Evolutionary conservation across 73 alveolate genomes (phyloP).

Genomic region (Paraurostyla sp.): DNA sequence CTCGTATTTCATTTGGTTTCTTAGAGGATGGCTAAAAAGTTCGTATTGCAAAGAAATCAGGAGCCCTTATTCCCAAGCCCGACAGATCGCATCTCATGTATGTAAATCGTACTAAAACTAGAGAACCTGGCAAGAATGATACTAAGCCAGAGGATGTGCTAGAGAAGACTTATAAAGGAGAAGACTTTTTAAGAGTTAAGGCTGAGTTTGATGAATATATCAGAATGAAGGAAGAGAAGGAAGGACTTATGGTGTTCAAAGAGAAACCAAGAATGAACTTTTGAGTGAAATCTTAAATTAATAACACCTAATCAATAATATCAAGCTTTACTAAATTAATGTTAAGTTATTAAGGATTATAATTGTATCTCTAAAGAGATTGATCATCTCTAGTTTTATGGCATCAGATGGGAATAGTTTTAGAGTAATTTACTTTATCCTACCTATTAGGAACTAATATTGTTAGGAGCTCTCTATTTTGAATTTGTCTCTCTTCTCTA

Average conservation of each 20-base stretch:
- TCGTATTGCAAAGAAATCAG: conserved; percentile 84
- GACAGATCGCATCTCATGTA: conserved; percentile 74
- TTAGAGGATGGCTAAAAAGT: conserved; percentile 84
- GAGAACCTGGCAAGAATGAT: conserved; percentile 79
- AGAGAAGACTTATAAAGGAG: conserved; percentile 88
- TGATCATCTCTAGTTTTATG: no score
- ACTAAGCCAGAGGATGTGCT: conserved; percentile 85
- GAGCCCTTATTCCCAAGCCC: conserved; percentile 87
- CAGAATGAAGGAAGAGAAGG: conserved; percentile 82
- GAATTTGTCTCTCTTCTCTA: no score
- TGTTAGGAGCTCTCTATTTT: no score
- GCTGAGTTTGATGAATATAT: conserved; percentile 85
- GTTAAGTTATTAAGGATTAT: no score
- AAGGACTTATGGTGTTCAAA: conserved; percentile 73
- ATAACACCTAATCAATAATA: no score
- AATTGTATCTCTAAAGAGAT: no score
- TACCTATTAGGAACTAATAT: no score
- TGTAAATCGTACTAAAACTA: conserved; percentile 77
- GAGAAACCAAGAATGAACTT: no score
- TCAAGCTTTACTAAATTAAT: no score
- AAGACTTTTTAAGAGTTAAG: conserved; percentile 84
- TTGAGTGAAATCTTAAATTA: no score
- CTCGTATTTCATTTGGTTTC: conserved; percentile 78
- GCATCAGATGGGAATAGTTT: no score
- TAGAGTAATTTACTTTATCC: no score